Percentiles rank a stretch among this genome's conserved stretches.
These are phyloP conservation scores for Incumbomyces delicatus DNA, from an alignment of 2,329 filamentous ascomycete species.

Conservation along the genomic window DNA sequence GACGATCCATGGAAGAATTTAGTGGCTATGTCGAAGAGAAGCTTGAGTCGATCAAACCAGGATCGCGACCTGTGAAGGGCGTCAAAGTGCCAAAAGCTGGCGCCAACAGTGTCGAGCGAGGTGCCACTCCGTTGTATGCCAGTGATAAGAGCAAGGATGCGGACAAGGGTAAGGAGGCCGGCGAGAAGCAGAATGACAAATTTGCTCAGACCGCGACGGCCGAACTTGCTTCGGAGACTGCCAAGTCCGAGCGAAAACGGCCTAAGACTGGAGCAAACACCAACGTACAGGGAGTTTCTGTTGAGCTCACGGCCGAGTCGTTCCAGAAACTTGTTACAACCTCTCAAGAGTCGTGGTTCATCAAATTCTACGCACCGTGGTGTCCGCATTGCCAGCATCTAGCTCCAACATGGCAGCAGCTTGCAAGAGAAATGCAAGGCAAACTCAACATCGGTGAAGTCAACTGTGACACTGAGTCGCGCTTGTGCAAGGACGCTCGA, in stretches of 20 bases:
- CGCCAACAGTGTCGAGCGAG: conserved; percentile 42
- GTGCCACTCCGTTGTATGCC: conserved; percentile 28
- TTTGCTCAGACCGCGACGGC: conserved; percentile 28
- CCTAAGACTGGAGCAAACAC: conserved; percentile 44
- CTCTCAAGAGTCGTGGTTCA: conserved; percentile 88
- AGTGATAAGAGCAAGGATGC: conserved; percentile 35
- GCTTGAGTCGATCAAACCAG: conserved; percentile 69
- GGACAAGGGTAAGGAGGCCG: conserved; percentile 29
- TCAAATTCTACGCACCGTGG: conserved; percentile 98
- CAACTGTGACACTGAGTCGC: conserved; percentile 77
- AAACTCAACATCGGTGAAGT: conserved; percentile 89
- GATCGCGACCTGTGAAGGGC: conserved; percentile 59
- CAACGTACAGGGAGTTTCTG: conserved; percentile 67
- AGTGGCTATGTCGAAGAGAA: conserved; percentile 64
- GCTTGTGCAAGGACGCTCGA: conserved; percentile 84
- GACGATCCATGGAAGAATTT: conserved; percentile 56
- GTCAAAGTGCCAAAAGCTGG: conserved; percentile 63
- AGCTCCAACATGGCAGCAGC: conserved; percentile 78
- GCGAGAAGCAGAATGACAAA: conserved; percentile 34
- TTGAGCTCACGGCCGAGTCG: conserved; percentile 67
- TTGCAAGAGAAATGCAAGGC: conserved; percentile 84
- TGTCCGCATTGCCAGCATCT: conserved; percentile 91
- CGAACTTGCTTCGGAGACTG: conserved; percentile 18
- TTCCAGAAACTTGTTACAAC: conserved; percentile 81
- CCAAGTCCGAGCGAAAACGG: conserved; percentile 40